Base-by-base conservation (phyloP, 139 green algal species). In the Trebouxia sp. region DNA sequence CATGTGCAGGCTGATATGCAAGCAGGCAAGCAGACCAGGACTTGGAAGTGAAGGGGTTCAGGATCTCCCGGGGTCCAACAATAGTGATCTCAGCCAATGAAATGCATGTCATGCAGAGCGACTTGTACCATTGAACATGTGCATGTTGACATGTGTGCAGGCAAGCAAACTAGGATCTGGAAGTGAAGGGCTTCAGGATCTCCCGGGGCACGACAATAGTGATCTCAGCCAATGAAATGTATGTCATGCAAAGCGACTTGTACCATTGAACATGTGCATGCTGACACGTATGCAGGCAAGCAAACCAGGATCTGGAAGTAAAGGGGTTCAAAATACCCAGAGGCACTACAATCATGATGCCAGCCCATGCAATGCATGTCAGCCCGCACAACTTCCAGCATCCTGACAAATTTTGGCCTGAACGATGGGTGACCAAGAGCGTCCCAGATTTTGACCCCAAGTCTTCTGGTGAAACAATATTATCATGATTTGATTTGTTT, bases 351-450 rank as follows among this genome's bases (percentile, higher is more conserved):
- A n/a, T n/a, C 9, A 72, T 72, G 62, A 28, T 72, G 12, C 3
- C 62, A 9, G 32, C 62, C 62, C 62, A 28, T 35, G 14, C 62
- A 12, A 72, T 72, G 62, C 62, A 72, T 1, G 3, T 72, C 12
- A 43, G 62, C 62, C 17, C 32, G 1, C 28, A 30, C 6, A 72
- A 72, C 62, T 72, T 45, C 7, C 20, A 22, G 5, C 62, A 72
- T 17, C 62, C 62, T 0, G 20, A 28, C 62, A 72, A 72, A 35
- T 72, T 72, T 35, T 72, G 62, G 62, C 62, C 62, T 11, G 62
- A 72, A 9, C 37, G 62, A 6, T 72, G 62, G 62, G 20, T 35
- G 9, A 9, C 32, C 5, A 17, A 37, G 1, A 37, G 7, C 10
- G 0, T 72, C 28, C 7, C 32, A 26, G 62, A 72, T 9, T 72